Base-by-base conservation (phyloP, 139 green algal genomes). In the Zygnema circumcarinatum region DNA sequence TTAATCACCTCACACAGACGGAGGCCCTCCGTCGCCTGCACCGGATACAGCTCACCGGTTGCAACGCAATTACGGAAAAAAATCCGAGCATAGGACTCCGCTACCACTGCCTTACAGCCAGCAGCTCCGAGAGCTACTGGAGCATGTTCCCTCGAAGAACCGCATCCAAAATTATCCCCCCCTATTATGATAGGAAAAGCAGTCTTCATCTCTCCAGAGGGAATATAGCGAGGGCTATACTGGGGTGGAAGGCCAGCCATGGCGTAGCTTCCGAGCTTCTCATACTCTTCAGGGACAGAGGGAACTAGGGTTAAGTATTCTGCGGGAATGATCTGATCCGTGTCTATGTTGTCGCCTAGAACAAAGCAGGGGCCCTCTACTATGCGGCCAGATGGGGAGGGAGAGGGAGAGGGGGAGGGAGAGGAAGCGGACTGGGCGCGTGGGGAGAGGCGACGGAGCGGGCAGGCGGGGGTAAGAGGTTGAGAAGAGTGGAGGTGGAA, bases 51-150 rank as follows among this genome's bases (percentile, higher is more conserved):
- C 73, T 78, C 74, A 2, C 32, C 96, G 92, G 96, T 98, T 73
- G 95, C 92, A 21, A 98, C 97, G 92, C 95, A 98, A 91, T 98
- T 98, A 40, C 96, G 90, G 93, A 98, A 98, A 92, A 98, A 98
- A 89, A 98, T 98, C 79, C 96, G 94, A 0, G 96, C 96, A 90
- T 98, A 98, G 1, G 94, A 97, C 91, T 98, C 87, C 0, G 96
- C 94, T 32, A 98, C 94, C 31, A 98, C 94, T 7, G 95, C 95
- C 67, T 87, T 76, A 31, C 89, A 89, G 2, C 94, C 94, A 91
- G 91, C 88, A 81, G 96, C 96, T 1, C 96, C 96, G 56, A 98
- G 91, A 3, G 95, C 94, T 3, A 98, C 95, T 2, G 96, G 96
- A 1, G 96, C 96, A 81, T 98, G 96, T 90, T 98, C 96, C 1